Percentiles rank a stretch among this genome's conserved stretches.
Evolutionary conservation across 192 early-diverging fungal genomes (phyloP).

Genomic region (Jimgerdemannia lactiflua): DNA sequence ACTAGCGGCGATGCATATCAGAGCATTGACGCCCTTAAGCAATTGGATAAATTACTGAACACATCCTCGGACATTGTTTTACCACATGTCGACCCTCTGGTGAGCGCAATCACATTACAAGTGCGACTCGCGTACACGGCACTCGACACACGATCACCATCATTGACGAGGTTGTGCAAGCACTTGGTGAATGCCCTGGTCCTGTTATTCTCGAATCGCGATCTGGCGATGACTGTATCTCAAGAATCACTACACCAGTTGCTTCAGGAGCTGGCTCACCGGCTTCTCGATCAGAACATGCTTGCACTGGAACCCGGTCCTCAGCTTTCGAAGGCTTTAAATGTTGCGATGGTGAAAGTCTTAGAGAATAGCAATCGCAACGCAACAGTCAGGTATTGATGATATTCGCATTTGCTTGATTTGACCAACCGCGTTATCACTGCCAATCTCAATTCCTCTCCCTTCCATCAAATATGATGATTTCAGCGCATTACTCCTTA

Average conservation of each 20-base stretch:
- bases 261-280: conserved; percentile 73
- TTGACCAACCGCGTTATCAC: background rate
- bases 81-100: conserved; percentile 60
- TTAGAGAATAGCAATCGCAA: conserved; percentile 89
- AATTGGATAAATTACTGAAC: conserved; percentile 65
- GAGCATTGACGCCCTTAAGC: conserved; percentile 73
- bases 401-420: background rate
- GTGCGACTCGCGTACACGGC: conserved; percentile 69
- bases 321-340: conserved; percentile 68
- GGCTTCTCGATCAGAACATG: conserved; percentile 78
- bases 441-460: background rate
- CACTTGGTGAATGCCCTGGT: conserved; percentile 77
- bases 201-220: conserved; percentile 67
- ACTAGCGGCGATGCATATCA: conserved; percentile 57
- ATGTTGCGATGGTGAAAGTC: conserved; percentile 87
- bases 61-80: conserved; percentile 47
- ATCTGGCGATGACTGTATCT: conserved; percentile 62
- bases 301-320: conserved; percentile 53
- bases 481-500: conserved; percentile 66
- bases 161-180: conserved; percentile 71
- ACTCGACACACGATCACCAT: conserved; percentile 44
- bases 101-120: conserved; percentile 72
- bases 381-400: conserved; percentile 57
- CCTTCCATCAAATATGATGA: too few relatives aligned
- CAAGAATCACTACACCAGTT: conserved; percentile 64